phyloP scores from a whole-genome alignment of 257 asterid genomes.

The Scutellaria galericulata region DNA sequence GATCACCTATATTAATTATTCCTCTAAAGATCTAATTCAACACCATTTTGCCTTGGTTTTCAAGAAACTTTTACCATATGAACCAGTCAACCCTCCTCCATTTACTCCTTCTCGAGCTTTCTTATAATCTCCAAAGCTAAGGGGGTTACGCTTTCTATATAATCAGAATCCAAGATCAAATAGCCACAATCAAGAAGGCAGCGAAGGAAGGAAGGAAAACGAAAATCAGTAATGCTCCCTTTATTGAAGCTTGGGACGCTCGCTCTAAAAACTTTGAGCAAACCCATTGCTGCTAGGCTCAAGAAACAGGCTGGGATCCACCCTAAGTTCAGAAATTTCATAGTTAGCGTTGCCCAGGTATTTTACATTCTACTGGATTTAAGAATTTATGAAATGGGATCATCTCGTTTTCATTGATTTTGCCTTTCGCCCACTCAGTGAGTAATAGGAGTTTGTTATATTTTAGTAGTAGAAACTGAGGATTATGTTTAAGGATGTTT shows the following conservation, averaged over 20 bases:
- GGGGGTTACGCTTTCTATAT: background rate
- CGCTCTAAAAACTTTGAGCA: constrained; percentile 85
- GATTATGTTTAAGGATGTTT: background rate
- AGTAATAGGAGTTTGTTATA: background rate
- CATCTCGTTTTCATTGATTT: constrained; percentile 25
- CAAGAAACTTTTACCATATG: constrained; percentile 43
- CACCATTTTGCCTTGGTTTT: constrained; percentile 43
- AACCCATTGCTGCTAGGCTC: constrained; percentile 85
- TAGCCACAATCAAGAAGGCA: constrained; percentile 1
- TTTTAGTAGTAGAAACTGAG: background rate
- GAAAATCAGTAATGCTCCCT: constrained; percentile 66
- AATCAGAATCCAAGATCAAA: constrained; percentile 13
- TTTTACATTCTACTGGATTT: background rate
- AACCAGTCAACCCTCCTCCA: constrained; percentile 38
- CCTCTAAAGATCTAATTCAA: constrained; percentile 4
- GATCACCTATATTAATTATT: background rate
- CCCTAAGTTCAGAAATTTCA: constrained; percentile 75
- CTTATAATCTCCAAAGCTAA: background rate
- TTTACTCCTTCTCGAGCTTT: constrained; percentile 13
- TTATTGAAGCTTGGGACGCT: constrained; percentile 91
- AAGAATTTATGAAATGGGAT: constrained; percentile 15
- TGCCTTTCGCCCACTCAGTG: constrained; percentile 1
- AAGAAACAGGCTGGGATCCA: constrained; percentile 79
- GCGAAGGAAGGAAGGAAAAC: background rate
- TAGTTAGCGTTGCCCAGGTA: constrained; percentile 91